These are phyloP conservation scores for Begonia peltatifolia DNA, from an alignment of 306 rosid genomes.

Conservation along the genomic window DNA sequence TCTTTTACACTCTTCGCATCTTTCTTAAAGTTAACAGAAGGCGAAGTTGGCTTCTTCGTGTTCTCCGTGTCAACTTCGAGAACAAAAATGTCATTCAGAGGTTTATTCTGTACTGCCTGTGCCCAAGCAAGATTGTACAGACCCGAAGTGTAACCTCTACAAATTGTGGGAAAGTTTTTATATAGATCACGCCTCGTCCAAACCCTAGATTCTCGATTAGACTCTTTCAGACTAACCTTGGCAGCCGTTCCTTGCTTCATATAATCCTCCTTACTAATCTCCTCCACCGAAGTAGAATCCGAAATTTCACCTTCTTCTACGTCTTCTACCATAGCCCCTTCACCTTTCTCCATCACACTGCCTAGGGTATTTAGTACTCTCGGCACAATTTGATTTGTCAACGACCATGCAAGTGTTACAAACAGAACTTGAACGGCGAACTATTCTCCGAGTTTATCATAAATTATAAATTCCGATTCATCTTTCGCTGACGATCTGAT, in stretches of 20 bases:
- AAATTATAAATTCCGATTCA: conserved; percentile 5
- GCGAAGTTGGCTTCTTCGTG: conserved; percentile 14
- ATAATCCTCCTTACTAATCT: conserved; percentile 82
- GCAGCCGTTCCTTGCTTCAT: conserved; percentile 38
- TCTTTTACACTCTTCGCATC: conserved; percentile 9
- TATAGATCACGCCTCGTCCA: conserved; percentile 67
- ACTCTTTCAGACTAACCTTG: conserved; percentile 9
- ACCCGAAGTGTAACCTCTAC: conserved; percentile 50
- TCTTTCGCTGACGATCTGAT: conserved; percentile 12
- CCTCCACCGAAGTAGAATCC: conserved; percentile 78
- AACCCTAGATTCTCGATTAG: conserved; percentile 40
- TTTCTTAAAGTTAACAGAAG: conserved; percentile 9
- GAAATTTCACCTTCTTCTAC: conserved; percentile 98
- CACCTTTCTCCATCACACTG: conserved; percentile 39
- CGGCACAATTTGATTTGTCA: conserved; percentile 26
- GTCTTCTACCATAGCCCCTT: conserved; percentile 28
- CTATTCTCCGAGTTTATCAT: not conserved
- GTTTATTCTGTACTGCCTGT: conserved; percentile 86
- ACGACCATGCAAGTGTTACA: conserved; percentile 38
- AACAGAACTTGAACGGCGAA: not conserved
- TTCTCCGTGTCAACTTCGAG: conserved; percentile 44
- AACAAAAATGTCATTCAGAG: conserved; percentile 54
- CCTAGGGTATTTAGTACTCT: conserved; percentile 14
- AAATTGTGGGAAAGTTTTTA: conserved; percentile 40
- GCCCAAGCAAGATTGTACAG: conserved; percentile 91